A percentile compares a stretch with the other conserved stretches of the same genome.
Evolutionary conservation across 1,284 basidiomycete species (phyloP).

Genomic region (Ustilago crameri): DNA sequence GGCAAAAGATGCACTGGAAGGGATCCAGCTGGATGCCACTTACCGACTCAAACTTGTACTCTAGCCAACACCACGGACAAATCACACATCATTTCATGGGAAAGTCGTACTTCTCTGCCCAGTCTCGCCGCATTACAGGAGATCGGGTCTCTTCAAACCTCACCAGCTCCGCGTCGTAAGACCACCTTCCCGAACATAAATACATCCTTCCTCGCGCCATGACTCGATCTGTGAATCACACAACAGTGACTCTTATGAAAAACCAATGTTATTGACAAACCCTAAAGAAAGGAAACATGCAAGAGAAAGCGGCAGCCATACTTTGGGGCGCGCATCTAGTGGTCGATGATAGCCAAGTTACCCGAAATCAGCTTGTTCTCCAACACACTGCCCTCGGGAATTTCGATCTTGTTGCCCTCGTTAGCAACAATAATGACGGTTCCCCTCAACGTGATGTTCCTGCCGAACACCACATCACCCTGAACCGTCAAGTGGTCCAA

Average conservation of each 20-base stretch:
- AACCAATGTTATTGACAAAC: no score
- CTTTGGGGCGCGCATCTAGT: slow-evolving; percentile 51
- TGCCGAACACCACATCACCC: slow-evolving; percentile 94
- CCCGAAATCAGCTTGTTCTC: slow-evolving; percentile 78
- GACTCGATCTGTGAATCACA: no score
- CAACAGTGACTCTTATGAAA: neutral
- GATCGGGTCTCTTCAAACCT: no score
- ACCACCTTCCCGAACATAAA: no score
- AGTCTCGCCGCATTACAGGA: no score
- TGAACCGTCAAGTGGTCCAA: slow-evolving; percentile 96
- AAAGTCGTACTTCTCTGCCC: no score
- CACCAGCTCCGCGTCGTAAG: no score
- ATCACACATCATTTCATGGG: neutral
- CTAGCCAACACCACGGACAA: neutral
- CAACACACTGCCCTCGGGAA: slow-evolving; percentile 92
- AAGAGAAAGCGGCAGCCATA: no score
- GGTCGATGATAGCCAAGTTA: slow-evolving; percentile 68
- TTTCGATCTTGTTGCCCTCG: slow-evolving; percentile 92
- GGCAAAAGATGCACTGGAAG: slow-evolving; percentile 81
- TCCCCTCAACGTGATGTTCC: slow-evolving; percentile 78
- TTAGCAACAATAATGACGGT: slow-evolving; percentile 79
- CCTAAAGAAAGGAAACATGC: no score
- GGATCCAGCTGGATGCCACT: slow-evolving; percentile 80
- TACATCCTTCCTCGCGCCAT: no score
- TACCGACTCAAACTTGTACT: slow-evolving; percentile 13